Evolutionary conservation across 805 yeast genomes (phyloP).

Genomic region (Yamadazyma sp.): DNA sequence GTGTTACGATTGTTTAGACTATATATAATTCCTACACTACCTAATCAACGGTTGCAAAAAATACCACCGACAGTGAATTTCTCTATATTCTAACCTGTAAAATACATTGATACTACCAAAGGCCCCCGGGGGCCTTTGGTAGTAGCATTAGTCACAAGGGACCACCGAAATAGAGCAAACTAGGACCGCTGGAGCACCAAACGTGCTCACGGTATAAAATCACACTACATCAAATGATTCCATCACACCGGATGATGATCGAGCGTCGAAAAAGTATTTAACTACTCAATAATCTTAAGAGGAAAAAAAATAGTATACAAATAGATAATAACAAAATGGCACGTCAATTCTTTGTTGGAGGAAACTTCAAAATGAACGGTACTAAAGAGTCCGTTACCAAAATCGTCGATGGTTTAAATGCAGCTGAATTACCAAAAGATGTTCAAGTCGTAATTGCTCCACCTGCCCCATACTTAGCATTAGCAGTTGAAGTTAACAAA

Average conservation of each 20-base stretch:
- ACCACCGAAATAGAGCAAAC: too few species aligned
- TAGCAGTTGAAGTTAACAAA: slow-evolving; percentile 65
- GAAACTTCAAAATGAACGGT: slow-evolving; percentile 99
- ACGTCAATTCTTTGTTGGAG: slow-evolving; percentile 95
- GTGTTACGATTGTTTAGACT: too few species aligned
- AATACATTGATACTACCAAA: too few species aligned
- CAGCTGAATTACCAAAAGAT: slow-evolving; percentile 66
- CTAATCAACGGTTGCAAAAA: too few species aligned
- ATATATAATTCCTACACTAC: too few species aligned
- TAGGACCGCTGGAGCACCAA: too few species aligned
- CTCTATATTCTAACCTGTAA: too few species aligned
- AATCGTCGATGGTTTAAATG: slow-evolving; percentile 81
- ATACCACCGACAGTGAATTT: too few species aligned
- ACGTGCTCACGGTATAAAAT: neutral
- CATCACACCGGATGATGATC: slow-evolving; percentile 16
- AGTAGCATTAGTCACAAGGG: too few species aligned
- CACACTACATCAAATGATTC: slow-evolving; percentile 6
- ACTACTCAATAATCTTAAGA: neutral
- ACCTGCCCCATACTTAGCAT: slow-evolving; percentile 87
- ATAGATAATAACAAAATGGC: slow-evolving; percentile 42
- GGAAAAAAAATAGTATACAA: too few species aligned
- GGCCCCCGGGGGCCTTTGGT: too few species aligned
- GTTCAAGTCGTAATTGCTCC: slow-evolving; percentile 96
- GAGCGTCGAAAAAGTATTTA: slow-evolving; percentile 6
- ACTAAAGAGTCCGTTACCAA: slow-evolving; percentile 77